Base-by-base conservation (phyloP, 306 rosid species). In the Adenanthera pavonina region DNA sequence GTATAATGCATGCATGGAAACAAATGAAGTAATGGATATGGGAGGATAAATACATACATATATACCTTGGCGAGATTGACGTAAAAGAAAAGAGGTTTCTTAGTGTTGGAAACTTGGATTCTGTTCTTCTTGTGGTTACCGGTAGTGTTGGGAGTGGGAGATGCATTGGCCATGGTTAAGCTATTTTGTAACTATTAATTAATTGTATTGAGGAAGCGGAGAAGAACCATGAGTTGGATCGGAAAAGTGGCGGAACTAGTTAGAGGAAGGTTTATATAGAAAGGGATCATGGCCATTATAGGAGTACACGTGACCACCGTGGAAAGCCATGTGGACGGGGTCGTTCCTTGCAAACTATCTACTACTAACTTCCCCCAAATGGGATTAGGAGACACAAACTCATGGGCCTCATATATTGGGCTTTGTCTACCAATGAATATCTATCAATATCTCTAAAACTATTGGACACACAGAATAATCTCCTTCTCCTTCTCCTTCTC, bases 1-100 rank as follows among this genome's bases (percentile, higher is more conserved):
- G 30, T 25, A 25, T 25, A 25, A 25, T 25, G 30, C 30, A 25
- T 25, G 30, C 30, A 25, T 25, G 30, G 30, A 25, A 51, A 15
- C 3, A 15, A 51, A 51, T n/a, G 15, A 49, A 49, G 16, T 12
- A 49, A 49, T 49, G 12, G 5, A 14, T 0, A 14, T 11, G 8
- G 34, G 20, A 1, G 1, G 30, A 44, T 13, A 51, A 5, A 6
- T 57, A 15, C 48, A 33, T 8, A 4, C 0, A 19, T 14, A 41
- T 1, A 30, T 17, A 65, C 97, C 97, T 91, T 93, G 57, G 99
- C 99, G 44, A 95, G 99, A 87, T 93, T 91, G 80, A 95, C 99
- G 83, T 95, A 95, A 85, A 95, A 95, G 97, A 95, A 93, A 81
- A 95, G 94, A 12, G 97, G 99, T 80, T 93, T 95, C 95, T 95